These are phyloP conservation scores for Tetrapisispora iriomotensis DNA, from an alignment of 805 yeast genomes.

Conservation along the genomic window DNA sequence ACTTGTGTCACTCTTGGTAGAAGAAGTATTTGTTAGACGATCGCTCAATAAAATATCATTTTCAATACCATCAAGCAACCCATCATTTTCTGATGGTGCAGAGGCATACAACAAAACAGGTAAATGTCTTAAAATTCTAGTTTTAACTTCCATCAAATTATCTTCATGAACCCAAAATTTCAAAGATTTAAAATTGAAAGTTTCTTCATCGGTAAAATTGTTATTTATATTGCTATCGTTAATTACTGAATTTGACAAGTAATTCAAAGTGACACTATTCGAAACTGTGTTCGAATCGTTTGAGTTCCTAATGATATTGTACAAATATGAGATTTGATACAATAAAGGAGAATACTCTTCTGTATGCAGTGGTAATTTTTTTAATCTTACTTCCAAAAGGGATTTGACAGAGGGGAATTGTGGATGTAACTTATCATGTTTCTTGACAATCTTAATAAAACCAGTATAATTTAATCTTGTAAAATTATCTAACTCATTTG, in stretches of 20 bases:
- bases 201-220: constrained; percentile 1
- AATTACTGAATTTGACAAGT: constrained; percentile 24
- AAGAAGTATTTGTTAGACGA: constrained; percentile 17
- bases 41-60: constrained; percentile 16
- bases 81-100: constrained; percentile 28
- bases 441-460: constrained; percentile 86
- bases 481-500: constrained; percentile 83
- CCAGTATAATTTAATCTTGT: constrained; percentile 91
- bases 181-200: constrained; percentile 42
- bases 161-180: constrained; percentile 98
- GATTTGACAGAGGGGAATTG: constrained; percentile 80
- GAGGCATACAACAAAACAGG: constrained; percentile 75
- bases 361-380: constrained; percentile 80
- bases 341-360: constrained; percentile 91
- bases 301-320: constrained; percentile 69
- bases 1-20: constrained; percentile 29
- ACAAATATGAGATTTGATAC: constrained; percentile 71
- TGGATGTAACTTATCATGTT: constrained; percentile 87
- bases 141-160: constrained; percentile 91
- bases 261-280: constrained; percentile 29
- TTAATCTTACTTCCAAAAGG: constrained; percentile 75
- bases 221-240: constrained; percentile 18
- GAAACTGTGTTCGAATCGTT: constrained; percentile 26
- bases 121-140: constrained; percentile 84
- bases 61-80: constrained; percentile 21